phyloP scores from a whole-genome alignment of 306 rosid genomes.

The Psophocarpus tetragonolobus region DNA sequence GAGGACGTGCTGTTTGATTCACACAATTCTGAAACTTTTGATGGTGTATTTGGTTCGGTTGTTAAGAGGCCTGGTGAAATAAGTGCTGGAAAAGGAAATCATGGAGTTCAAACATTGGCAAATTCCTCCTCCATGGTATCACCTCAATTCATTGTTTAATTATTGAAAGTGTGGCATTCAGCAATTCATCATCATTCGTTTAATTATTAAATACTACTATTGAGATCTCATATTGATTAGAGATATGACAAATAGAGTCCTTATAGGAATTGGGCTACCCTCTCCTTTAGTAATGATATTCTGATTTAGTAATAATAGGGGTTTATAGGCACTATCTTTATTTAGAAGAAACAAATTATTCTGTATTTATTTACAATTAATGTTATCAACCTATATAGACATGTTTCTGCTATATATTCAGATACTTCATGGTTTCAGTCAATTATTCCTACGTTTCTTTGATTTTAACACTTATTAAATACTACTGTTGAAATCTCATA shows the following conservation, averaged over 20 bases:
- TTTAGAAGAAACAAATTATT: too few relatives aligned
- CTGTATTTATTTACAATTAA: too few relatives aligned
- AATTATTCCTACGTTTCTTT: too few relatives aligned
- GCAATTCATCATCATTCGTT: conserved; percentile 2
- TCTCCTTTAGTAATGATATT: too few relatives aligned
- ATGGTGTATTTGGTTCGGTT: conserved; percentile 50
- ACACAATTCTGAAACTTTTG: conserved; percentile 71
- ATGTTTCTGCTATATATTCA: too few relatives aligned
- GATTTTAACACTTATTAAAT: too few relatives aligned
- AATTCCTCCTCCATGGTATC: conserved; percentile 60
- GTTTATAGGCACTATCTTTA: too few relatives aligned
- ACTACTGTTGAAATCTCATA: background rate
- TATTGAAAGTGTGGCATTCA: background rate
- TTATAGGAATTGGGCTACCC: background rate
- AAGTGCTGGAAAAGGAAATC: conserved; percentile 50
- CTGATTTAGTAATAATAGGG: too few relatives aligned
- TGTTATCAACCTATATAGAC: too few relatives aligned
- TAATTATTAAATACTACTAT: background rate
- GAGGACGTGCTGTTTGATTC: conserved; percentile 65
- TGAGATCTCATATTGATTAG: background rate
- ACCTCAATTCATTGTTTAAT: conserved; percentile 28
- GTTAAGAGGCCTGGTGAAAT: conserved; percentile 48
- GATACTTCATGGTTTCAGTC: too few relatives aligned
- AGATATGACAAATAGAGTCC: background rate
- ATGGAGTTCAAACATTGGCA: conserved; percentile 48